Percentiles rank a stretch among this genome's conserved stretches.
phyloP scores from a whole-genome alignment of 306 rosid genomes.

The Prunus mume region DNA sequence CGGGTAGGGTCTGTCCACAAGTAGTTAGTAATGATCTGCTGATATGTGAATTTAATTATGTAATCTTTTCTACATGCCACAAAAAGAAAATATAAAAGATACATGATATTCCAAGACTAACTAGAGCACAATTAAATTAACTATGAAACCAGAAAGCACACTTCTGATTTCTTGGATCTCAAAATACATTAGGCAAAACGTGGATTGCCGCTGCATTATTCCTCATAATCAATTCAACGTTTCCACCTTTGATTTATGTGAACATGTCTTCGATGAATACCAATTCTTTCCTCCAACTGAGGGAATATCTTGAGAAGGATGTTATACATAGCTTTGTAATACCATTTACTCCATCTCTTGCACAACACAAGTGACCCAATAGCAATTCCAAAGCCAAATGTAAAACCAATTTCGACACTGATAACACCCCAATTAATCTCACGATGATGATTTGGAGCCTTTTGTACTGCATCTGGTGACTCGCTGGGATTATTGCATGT shows the following conservation, averaged over 20 bases:
- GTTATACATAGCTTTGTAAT: not conserved
- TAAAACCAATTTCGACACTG: conserved; percentile 13
- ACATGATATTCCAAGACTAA: too few species aligned
- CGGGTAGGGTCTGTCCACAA: too few species aligned
- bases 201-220: not conserved
- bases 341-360: conserved; percentile 21
- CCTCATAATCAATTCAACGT: not conserved
- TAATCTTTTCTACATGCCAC: too few species aligned
- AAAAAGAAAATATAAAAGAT: too few species aligned
- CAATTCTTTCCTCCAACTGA: not conserved
- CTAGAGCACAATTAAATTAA: too few species aligned
- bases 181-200: not conserved
- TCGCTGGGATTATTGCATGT: not conserved
- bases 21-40: too few species aligned
- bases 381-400: conserved; percentile 12
- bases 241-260: not conserved
- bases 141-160: too few species aligned
- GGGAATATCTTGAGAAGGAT: conserved; percentile 4
- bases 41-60: too few species aligned
- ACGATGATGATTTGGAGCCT: not conserved
- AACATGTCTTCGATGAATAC: not conserved
- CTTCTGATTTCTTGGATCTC: too few species aligned
- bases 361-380: conserved; percentile 6
- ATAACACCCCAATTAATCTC: conserved; percentile 15
- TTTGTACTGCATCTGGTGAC: not conserved